A percentile compares a stretch with the other conserved stretches of the same genome.
These are phyloP conservation scores for Auriculariales sp. DNA, from an alignment of 768 basidiomycete species.

Conservation along the genomic window DNA sequence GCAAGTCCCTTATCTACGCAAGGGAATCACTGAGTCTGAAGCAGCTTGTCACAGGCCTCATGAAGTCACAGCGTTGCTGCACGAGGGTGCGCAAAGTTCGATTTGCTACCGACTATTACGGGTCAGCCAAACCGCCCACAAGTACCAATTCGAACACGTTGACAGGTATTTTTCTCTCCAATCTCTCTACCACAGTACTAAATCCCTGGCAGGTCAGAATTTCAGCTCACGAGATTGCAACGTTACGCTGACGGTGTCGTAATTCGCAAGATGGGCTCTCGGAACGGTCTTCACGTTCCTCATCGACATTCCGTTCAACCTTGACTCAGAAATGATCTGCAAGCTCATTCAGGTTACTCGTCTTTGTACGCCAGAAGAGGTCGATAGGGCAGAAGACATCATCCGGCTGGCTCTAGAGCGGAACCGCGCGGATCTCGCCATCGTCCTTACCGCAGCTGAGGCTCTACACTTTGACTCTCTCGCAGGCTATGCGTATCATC, in stretches of 20 bases:
- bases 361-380: background rate
- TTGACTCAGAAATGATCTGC: background rate
- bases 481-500: background rate
- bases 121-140: background rate
- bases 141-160: background rate
- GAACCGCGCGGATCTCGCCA: background rate
- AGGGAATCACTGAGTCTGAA: no score
- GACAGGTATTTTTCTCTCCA: no score
- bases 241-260: no score
- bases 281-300: background rate
- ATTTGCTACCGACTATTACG: background rate
- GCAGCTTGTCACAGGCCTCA: no score
- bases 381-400: background rate
- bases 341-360: background rate
- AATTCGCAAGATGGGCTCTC: background rate
- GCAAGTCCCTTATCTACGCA: background rate
- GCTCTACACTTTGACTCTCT: background rate
- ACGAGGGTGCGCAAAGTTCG: background rate
- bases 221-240: no score
- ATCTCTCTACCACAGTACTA: no score
- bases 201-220: no score
- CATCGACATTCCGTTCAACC: background rate
- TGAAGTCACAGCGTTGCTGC: background rate
- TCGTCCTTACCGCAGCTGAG: background rate
- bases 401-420: background rate